Evolutionary conservation across 2,329 filamentous ascomycete species (phyloP).

Genomic region (Aspergillus sojae): DNA sequence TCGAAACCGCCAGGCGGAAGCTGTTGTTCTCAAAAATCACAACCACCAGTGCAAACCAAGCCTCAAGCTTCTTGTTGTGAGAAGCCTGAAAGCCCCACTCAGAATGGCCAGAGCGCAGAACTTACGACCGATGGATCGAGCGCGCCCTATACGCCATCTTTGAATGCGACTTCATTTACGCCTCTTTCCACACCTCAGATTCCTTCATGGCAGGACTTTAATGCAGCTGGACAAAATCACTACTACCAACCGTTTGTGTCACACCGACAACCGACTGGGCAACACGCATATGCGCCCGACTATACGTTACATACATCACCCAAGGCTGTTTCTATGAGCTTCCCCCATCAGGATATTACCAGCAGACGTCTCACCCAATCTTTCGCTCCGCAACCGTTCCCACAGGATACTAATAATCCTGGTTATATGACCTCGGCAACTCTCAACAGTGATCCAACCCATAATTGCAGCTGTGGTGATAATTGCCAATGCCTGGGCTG

Average conservation of each 20-base stretch:
- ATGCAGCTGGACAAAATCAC: conserved; percentile 16
- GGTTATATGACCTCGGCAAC: conserved; percentile 12
- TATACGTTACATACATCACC: conserved; percentile 18
- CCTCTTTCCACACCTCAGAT: conserved; percentile 20
- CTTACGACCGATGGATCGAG: not conserved
- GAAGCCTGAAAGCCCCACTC: conserved; percentile 14
- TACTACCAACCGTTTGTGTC: conserved; percentile 22
- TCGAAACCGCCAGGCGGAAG: conserved; percentile 14
- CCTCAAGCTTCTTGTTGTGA: conserved; percentile 33
- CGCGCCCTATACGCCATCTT: conserved; percentile 12
- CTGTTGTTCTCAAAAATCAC: conserved; percentile 31
- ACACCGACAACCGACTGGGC: conserved; percentile 12
- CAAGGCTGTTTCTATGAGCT: conserved; percentile 15
- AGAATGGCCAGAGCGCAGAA: conserved; percentile 5
- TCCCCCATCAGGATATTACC: conserved; percentile 17
- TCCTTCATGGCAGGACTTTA: conserved; percentile 26
- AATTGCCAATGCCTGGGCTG: conserved; percentile 51
- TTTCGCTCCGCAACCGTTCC: conserved; percentile 18
- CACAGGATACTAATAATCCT: conserved; percentile 9
- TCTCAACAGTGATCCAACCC: conserved; percentile 25
- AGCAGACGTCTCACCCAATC: conserved; percentile 21
- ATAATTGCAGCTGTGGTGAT: conserved; percentile 48
- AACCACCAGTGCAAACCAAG: conserved; percentile 13
- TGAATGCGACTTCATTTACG: conserved; percentile 20
- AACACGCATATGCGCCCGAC: conserved; percentile 20